Evolutionary conservation across 371 early-diverging fungal species (phyloP).

Genomic region (Entomophthora muscae): DNA sequence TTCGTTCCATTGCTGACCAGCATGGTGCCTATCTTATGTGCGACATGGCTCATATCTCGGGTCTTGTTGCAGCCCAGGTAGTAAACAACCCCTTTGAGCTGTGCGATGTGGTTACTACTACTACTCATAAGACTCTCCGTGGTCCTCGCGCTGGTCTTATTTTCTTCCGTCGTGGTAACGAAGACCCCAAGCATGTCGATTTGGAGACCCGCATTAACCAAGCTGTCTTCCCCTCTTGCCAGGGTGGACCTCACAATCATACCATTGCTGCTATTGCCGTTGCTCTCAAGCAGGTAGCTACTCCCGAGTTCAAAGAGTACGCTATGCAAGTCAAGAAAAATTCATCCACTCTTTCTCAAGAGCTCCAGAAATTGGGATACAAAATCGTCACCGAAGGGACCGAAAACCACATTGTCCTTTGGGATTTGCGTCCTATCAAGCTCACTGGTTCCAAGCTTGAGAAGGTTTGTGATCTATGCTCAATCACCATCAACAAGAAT

Average conservation of each 20-base stretch:
- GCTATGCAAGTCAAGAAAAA: conserved; percentile 85
- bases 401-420: conserved; percentile 85
- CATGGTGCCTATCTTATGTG: conserved; percentile 89
- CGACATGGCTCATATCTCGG: conserved; percentile 98
- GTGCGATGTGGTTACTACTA: conserved; percentile 98
- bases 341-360: conserved; percentile 60
- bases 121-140: conserved; percentile 99
- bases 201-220: conserved; percentile 89
- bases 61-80: conserved; percentile 81
- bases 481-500: conserved; percentile 89
- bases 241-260: conserved; percentile 99
- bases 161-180: conserved; percentile 83
- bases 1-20: conserved; percentile 83
- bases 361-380: conserved; percentile 60
- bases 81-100: conserved; percentile 84
- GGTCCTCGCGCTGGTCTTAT: conserved; percentile 98
- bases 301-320: conserved; percentile 88
- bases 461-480: conserved; percentile 83
- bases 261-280: conserved; percentile 98
- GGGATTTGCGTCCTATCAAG: conserved; percentile 74
- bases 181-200: conserved; percentile 51
- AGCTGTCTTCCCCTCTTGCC: conserved; percentile 96
- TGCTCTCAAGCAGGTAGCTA: conserved; percentile 85
- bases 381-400: conserved; percentile 84
- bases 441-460: conserved; percentile 79